Base-by-base conservation (phyloP, 257 asterid genomes). In the Scutellaria barbata region DNA sequence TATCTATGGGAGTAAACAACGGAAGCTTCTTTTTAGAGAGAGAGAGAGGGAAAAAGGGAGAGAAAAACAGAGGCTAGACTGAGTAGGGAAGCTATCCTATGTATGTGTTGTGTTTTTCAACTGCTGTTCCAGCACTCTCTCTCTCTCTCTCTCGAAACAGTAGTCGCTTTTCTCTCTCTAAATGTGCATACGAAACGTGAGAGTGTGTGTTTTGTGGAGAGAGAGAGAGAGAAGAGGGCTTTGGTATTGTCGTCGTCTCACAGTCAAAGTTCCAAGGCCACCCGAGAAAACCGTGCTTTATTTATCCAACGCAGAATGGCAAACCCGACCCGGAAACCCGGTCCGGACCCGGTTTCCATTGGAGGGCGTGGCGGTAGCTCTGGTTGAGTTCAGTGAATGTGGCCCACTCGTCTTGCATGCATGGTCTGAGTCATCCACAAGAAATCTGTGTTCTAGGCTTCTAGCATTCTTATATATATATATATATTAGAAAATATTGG, bases 211-310 rank as follows among this genome's bases (percentile, higher is more conserved):
- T 66, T 79, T 66, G 74, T 67, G 68, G 62, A 63, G 54, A 48
- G 71, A 71, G 64, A 74, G 74, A 69, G 46, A 68, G 82, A 30
- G 55, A 17, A 4, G 74, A 13, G 68, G 74, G 76, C 89, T 86
- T 90, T 48, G 96, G 86, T 79, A 71, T 54, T 85, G 85, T 77
- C 95, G 92, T 82, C 82, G 66, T 47, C 33, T 60, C 58, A 14
- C 83, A 71, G 96, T 88, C 93, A 86, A 83, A 86, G 82, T 68
- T 78, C 65, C 60, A 67, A 76, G 57, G 81, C 70, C 74, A 74
- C 85, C 88, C 92, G 61, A 86, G 85, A 80, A 84, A 86, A 85
- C 81, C 80, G 86, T 82, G 90, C 64, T 66, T 68, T 73, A 77
- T 69, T 68, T 57, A 55, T 52, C 81, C 82, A 59, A 81, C 60